Base-by-base conservation (phyloP, 2,329 filamentous ascomycete species). In the Aspergillus flavus region DNA sequence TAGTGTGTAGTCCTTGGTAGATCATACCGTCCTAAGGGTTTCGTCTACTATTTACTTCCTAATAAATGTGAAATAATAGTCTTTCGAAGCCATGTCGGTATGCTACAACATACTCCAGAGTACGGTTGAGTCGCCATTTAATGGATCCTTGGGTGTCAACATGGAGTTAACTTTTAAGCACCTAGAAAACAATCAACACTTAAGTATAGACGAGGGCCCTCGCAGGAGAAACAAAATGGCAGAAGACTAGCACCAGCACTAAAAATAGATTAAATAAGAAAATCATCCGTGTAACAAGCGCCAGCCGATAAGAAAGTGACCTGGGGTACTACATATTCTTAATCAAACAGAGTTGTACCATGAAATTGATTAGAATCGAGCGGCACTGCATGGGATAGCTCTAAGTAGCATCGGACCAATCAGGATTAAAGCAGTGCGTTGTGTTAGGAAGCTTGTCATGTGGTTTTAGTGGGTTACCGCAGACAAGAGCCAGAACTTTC, bases 381-480 rank as follows among this genome's bases (percentile, higher is more conserved):
- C 10, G 12, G 23, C 23, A 46, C 14, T 46, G 45, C 21, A 46
- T 28, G 12, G 45, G 45, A 52, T 32, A 34, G 48, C 19, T 32
- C 21, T 28, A 11, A 52, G 9, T 52, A 52, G 11, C 9, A 52
- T 34, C 48, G 16, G 48, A 52, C 48, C 48, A 52, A 52, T 52
- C 48, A 52, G 48, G 16, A n/a, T n/a, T 32, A 30, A 52, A 54
- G 30, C 26, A 7, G 60, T 54, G 55, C 60, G 60, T 62, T 56
- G 55, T 57, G 10, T 11, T 53, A 46, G 14, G 19, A 14, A 21
- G 26, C 2, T 6, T 32, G 10, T 5, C 6, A 1, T 11, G 48
- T 52, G 48, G 48, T 21, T 7, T 52, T 34, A 32, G 48, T 32
- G 48, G 9, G 2, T 32, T 7, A 16, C 28, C 48, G 4, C 16